Evolutionary conservation across 192 early-diverging fungal genomes (phyloP).

Genomic region (Podila epigama): DNA sequence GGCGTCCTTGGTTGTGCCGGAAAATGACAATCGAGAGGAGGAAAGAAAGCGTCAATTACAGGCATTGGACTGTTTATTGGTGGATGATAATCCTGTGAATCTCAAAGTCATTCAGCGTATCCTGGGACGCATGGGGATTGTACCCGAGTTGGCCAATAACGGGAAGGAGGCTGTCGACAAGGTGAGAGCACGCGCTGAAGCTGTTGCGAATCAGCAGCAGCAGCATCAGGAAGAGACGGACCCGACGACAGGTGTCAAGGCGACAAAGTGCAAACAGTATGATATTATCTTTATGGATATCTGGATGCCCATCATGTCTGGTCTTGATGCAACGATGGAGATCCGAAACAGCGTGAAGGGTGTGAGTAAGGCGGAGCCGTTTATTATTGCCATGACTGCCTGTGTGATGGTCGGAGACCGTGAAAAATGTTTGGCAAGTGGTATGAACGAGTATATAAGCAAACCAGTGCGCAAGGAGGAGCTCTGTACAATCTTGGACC

Average conservation of each 20-base stretch:
- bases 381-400: slow-evolving; percentile 44
- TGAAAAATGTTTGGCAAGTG: slow-evolving; percentile 48
- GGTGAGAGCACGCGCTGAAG: slow-evolving; percentile 24
- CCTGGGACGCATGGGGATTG: slow-evolving; percentile 43
- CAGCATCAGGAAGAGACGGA: not conserved
- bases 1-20: slow-evolving; percentile 10
- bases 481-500: slow-evolving; percentile 27
- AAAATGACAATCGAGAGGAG: slow-evolving; percentile 15
- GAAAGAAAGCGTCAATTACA: slow-evolving; percentile 32
- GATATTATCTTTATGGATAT: slow-evolving; percentile 53
- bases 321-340: slow-evolving; percentile 34
- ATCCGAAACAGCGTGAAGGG: slow-evolving; percentile 32
- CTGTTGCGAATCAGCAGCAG: not conserved
- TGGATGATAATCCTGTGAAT: slow-evolving; percentile 58
- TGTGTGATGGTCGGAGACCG: slow-evolving; percentile 50
- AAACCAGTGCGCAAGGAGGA: slow-evolving; percentile 60
- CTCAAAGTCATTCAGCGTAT: slow-evolving; percentile 49
- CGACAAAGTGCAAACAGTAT: slow-evolving; percentile 24
- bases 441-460: slow-evolving; percentile 61
- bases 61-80: slow-evolving; percentile 37
- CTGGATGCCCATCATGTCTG: slow-evolving; percentile 50
- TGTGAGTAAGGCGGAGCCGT: slow-evolving; percentile 17
- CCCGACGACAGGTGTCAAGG: not conserved
- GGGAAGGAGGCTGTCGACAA: slow-evolving; percentile 50
- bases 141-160: slow-evolving; percentile 43